phyloP scores from a whole-genome alignment of 371 early-diverging fungal species.

The Syncephalastrum contaminatum region DNA sequence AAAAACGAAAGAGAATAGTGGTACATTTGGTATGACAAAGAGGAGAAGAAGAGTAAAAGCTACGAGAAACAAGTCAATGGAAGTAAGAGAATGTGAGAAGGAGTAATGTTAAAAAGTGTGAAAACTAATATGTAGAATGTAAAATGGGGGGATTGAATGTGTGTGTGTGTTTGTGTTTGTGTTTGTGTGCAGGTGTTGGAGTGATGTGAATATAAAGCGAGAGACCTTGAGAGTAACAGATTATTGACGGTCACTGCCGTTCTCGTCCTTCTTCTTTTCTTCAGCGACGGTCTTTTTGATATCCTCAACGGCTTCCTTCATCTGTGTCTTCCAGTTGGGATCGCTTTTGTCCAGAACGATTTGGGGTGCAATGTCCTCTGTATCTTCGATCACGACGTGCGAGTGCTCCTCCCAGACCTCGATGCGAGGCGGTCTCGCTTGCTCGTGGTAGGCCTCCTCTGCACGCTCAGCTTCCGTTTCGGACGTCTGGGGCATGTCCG shows the following conservation, averaged over 20 bases:
- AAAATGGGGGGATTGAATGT: too few species aligned
- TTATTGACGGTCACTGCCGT: background rate
- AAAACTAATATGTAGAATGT: too few species aligned
- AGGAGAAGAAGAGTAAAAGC: too few species aligned
- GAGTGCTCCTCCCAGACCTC: constrained; percentile 42
- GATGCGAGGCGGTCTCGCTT: constrained; percentile 16
- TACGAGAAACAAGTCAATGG: too few species aligned
- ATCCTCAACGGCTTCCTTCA: constrained; percentile 22
- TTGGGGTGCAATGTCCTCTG: constrained; percentile 18
- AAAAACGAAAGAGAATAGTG: too few species aligned
- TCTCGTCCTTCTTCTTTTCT: constrained; percentile 6
- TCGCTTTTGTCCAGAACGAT: constrained; percentile 30
- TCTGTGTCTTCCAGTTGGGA: constrained; percentile 24
- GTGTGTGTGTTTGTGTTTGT: too few species aligned
- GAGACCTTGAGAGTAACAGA: background rate
- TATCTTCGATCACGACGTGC: constrained; percentile 37
- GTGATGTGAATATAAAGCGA: too few species aligned
- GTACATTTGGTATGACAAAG: too few species aligned
- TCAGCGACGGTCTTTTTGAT: too few species aligned
- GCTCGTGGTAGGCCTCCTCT: constrained; percentile 8
- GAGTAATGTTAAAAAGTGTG: too few species aligned
- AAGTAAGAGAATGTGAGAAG: too few species aligned
- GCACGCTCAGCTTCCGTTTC: constrained; percentile 2
- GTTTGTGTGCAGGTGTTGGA: too few species aligned
- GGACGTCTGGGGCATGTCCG: constrained; percentile 1